Percentiles rank a stretch among this genome's conserved stretches.
Conservation (phyloP, 2,329 filamentous ascomycete genomes). For the Calycina herbarum region DNA sequence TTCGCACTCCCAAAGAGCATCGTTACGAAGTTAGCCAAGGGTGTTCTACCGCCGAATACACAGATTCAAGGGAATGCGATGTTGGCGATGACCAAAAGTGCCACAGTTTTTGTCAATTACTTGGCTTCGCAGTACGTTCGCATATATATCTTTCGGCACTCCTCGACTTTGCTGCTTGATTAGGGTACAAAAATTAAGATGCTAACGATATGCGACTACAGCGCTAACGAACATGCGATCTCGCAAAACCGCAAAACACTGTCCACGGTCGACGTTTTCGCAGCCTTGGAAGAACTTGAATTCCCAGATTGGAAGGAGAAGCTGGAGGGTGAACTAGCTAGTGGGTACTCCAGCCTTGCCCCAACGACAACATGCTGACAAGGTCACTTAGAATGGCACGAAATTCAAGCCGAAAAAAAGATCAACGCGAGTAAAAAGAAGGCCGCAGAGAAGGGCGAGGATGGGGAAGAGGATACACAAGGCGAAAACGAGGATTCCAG, state of each 20-base stretch:
- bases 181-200: background rate
- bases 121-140: constrained; percentile 68
- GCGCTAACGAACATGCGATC: constrained; percentile 71
- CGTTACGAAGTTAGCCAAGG: constrained; percentile 76
- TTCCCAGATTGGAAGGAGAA: constrained; percentile 68
- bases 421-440: constrained; percentile 66
- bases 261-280: constrained; percentile 72
- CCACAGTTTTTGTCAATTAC: constrained; percentile 82
- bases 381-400: constrained; percentile 59
- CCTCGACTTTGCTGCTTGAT: background rate
- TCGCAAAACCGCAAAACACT: constrained; percentile 75
- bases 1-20: constrained; percentile 78
- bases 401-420: constrained; percentile 72
- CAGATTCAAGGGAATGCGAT: constrained; percentile 83
- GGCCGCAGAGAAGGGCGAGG: constrained; percentile 56
- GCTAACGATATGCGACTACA: constrained; percentile 37
- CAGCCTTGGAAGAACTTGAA: constrained; percentile 73
- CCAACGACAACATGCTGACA: background rate
- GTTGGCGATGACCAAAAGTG: constrained; percentile 75
- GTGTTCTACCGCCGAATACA: constrained; percentile 76
- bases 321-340: constrained; percentile 74
- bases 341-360: constrained; percentile 47
- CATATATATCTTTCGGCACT: background rate
- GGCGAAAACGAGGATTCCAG: constrained; percentile 11
- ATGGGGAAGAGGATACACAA: constrained; percentile 20